Conservation (phyloP, 2,329 filamentous ascomycete genomes). For the Thelonectria rubi region DNA sequence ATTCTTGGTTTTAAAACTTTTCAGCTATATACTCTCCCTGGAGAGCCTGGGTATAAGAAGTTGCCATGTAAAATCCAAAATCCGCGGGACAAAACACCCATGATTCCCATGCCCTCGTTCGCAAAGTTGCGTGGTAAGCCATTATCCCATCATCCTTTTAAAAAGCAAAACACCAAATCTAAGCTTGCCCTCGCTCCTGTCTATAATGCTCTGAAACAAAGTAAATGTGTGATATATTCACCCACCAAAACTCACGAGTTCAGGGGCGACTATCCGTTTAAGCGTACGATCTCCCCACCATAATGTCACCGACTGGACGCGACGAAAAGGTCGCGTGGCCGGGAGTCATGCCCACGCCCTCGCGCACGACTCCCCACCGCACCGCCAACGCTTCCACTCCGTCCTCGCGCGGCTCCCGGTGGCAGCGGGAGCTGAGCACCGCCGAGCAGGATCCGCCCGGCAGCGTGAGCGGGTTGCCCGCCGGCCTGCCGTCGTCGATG, state of each 20-base stretch:
- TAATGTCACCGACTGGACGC: conserved; percentile 41
- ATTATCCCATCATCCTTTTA: not conserved
- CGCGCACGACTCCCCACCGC: conserved; percentile 57
- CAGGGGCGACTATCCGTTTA: conserved; percentile 15
- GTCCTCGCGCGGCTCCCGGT: conserved; percentile 46
- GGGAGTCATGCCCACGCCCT: conserved; percentile 49
- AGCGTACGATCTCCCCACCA: conserved; percentile 42
- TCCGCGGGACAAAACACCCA: not conserved
- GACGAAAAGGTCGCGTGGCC: conserved; percentile 58
- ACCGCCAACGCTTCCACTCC: conserved; percentile 51
- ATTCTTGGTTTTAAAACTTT: not conserved
- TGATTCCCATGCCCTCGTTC: not conserved
- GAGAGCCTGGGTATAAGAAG: conserved; percentile 27
- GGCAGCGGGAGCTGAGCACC: conserved; percentile 61
- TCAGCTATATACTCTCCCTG: conserved; percentile 15
- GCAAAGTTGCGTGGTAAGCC: not conserved
- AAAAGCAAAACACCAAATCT: not conserved
- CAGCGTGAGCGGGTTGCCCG: conserved; percentile 60
- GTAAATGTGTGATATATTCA: not conserved
- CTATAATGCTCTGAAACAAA: not conserved
- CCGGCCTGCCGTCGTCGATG: conserved; percentile 47
- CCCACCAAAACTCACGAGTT: not conserved
- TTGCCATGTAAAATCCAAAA: conserved; percentile 8
- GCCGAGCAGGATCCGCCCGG: conserved; percentile 60
- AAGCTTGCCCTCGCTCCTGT: not conserved